A percentile compares a stretch with the other conserved stretches of the same genome.
Conservation (phyloP, 140 eudicot species). For the Oenanthe javanica region DNA sequence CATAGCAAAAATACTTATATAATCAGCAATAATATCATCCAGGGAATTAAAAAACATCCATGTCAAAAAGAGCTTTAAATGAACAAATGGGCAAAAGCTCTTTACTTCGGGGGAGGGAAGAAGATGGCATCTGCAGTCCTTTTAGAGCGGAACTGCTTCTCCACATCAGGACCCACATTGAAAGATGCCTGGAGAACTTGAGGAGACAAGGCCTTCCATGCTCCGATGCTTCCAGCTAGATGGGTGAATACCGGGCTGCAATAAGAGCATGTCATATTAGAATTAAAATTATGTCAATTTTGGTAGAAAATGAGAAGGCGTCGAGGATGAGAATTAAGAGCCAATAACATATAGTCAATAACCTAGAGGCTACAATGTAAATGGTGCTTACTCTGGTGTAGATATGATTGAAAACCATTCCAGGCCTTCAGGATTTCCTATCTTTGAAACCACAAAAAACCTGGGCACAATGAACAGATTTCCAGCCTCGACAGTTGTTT, state of each 20-base stretch:
- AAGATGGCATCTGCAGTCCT: neutral
- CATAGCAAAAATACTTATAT: neutral
- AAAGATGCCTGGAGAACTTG: constrained; percentile 10
- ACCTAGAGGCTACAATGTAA: neutral
- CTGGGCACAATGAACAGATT: constrained; percentile 35
- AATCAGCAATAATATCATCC: neutral
- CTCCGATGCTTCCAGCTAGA: constrained; percentile 8
- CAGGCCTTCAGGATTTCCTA: constrained; percentile 31
- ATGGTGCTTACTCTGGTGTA: constrained; percentile 31
- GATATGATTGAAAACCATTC: constrained; percentile 49
- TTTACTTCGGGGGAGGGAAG: neutral
- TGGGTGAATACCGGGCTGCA: constrained; percentile 10
- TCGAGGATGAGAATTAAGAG: neutral
- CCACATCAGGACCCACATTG: neutral
- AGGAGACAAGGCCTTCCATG: constrained; percentile 11
- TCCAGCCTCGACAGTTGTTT: constrained; percentile 33
- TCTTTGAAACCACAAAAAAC: constrained; percentile 37
- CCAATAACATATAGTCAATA: neutral
- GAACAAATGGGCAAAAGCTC: no score
- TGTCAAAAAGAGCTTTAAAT: neutral
- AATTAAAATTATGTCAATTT: neutral
- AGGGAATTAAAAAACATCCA: neutral
- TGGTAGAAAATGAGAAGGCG: neutral
- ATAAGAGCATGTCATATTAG: neutral
- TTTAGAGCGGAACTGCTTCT: constrained; percentile 8